Evolutionary conservation across 2,329 filamentous ascomycete genomes (phyloP), one percentile per base, ranked within the genome.

Genomic region (Plectosphaerella plurivora): DNA sequence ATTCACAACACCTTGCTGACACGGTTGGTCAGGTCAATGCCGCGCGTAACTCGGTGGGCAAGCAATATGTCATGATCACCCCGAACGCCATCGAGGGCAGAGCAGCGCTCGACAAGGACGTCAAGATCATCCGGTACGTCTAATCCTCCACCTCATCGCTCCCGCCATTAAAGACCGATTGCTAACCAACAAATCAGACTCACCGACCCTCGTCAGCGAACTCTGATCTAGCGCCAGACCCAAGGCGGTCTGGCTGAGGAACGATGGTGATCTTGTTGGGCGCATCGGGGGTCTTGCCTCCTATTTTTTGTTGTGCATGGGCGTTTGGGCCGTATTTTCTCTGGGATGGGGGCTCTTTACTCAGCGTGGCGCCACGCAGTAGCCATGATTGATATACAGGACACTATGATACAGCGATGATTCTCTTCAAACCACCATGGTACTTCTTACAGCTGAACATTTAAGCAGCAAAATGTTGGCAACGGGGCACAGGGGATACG

Each of bases 31-130:
- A 91, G 87, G 91, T 97, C 60, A 81, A 84, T 54, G 89, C 91
- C 16, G 94, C 94, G 37, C 83, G 94, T 61, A 83, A 88, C 28
- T 89, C 90, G 2, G 86, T 94, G n/a, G 91, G 91, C 24, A 83
- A 91, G 56, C 94, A 99, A 67, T 99, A 95, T 64, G 92, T 99
- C 58, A 82, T 99, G 51, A 99, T 99, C 66, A 97, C 93, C 3
- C 94, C 94, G 25, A 95, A 96, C 61, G 87, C 87, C 46, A 91
- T 96, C 64, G 74, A 84, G 68, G 75, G 79, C 60, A 69, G 79
- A 61, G 77, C 76, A 24, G 72, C 74, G 46, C 66, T 82, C 36
- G 81, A 83, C 55, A 77, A 77, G 52, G 90, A 95, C 63, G 89
- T 95, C 55, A 89, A 85, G 64, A 86, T 94, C 56, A 88, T 89